phyloP scores from a whole-genome alignment of 768 basidiomycete genomes.

The Mycena amicta region DNA sequence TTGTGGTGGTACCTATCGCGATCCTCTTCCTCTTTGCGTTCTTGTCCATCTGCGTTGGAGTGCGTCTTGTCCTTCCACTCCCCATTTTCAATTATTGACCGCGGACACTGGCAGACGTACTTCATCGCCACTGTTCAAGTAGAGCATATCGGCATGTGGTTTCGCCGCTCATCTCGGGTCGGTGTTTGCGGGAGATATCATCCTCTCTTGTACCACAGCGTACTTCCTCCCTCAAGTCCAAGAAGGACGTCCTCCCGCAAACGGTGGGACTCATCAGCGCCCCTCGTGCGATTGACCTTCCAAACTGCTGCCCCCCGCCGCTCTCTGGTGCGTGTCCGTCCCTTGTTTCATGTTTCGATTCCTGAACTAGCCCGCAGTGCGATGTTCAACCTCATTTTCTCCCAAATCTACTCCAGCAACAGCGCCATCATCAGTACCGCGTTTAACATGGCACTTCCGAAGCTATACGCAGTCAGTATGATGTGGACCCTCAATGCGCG shows the following conservation, averaged over 20 bases:
- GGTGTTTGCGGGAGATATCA: constrained; percentile 33
- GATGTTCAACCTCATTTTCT: constrained; percentile 38
- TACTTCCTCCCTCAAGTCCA: constrained; percentile 33
- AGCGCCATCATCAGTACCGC: constrained; percentile 29
- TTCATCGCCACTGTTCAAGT: constrained; percentile 25
- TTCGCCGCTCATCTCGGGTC: constrained; percentile 31
- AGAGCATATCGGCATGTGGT: constrained; percentile 29
- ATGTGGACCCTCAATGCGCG: constrained; percentile 41
- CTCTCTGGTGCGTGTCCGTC: constrained; percentile 32
- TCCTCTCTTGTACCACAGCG: constrained; percentile 29
- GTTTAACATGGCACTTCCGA: constrained; percentile 35
- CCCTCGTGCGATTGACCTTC: constrained; percentile 35
- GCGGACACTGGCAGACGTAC: constrained; percentile 26
- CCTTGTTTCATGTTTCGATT: background rate
- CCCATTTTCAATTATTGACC: background rate
- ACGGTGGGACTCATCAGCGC: constrained; percentile 31
- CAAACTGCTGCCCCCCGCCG: constrained; percentile 35
- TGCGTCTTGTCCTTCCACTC: too few relatives aligned
- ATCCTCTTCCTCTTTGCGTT: constrained; percentile 31
- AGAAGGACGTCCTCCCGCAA: constrained; percentile 32
- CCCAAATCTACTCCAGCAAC: constrained; percentile 29
- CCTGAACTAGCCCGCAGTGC: constrained; percentile 24
- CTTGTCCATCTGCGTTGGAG: constrained; percentile 29
- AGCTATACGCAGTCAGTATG: constrained; percentile 39
- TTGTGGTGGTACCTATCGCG: constrained; percentile 26